Conservation (phyloP, 768 basidiomycete species). For the Lentinula boryana region DNA sequence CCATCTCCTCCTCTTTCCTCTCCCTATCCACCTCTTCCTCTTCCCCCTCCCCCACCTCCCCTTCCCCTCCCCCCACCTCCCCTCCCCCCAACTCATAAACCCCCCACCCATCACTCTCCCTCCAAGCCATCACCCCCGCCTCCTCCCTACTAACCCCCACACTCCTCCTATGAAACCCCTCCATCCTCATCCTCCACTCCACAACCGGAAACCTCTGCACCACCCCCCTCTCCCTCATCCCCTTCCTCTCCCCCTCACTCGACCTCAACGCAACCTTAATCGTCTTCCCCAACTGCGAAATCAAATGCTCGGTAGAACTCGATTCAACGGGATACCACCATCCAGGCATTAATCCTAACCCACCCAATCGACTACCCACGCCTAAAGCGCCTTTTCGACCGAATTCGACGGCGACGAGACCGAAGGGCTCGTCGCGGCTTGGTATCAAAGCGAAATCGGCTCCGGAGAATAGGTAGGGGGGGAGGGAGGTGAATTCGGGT, state of each 20-base stretch:
- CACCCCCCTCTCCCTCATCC: conserved; percentile 89
- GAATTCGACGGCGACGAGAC: conserved; percentile 93
- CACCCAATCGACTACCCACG: conserved; percentile 90
- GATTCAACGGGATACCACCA: conserved; percentile 99
- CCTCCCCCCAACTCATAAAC: conserved; percentile 49
- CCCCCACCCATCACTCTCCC: conserved; percentile 56
- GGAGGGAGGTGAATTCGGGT: conserved; percentile 91
- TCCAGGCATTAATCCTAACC: conserved; percentile 95
- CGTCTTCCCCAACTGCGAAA: conserved; percentile 90
- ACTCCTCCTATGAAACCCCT: conserved; percentile 89
- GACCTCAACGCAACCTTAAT: conserved; percentile 93
- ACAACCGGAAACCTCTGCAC: conserved; percentile 97
- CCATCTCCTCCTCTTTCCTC: too few relatives aligned
- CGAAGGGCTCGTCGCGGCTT: conserved; percentile 94
- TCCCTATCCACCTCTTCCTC: too few relatives aligned
- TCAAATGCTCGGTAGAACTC: conserved; percentile 86
- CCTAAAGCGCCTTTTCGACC: conserved; percentile 95
- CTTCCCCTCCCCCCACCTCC: conserved; percentile 41
- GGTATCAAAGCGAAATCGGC: conserved; percentile 95
- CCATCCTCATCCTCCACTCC: conserved; percentile 94
- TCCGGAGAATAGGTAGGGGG: conserved; percentile 90
- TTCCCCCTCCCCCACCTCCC: conserved; percentile 18
- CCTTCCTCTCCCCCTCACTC: conserved; percentile 83
- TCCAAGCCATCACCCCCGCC: conserved; percentile 75
- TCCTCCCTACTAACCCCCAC: conserved; percentile 63